Conservation (phyloP, 257 asterid species). For the Penstemon barbatus region DNA sequence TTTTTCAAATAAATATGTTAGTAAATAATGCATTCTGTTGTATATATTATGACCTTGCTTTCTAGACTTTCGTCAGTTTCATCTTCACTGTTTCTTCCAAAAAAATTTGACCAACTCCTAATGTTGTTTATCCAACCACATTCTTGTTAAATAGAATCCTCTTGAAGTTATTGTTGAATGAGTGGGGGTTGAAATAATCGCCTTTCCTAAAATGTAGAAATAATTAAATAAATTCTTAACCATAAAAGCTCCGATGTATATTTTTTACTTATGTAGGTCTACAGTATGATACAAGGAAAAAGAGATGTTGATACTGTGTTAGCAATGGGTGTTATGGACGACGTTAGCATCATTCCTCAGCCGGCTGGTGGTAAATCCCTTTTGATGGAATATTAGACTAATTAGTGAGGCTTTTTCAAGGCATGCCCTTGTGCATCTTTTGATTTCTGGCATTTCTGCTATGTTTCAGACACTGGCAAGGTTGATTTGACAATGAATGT, state of each 20-base stretch:
- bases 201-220: background rate
- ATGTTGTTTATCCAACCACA: background rate
- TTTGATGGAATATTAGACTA: slow-evolving; percentile 26
- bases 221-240: background rate
- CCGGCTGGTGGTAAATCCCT: slow-evolving; percentile 83
- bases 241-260: slow-evolving; percentile 13
- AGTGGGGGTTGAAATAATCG: background rate
- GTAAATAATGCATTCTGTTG: slow-evolving; percentile 6
- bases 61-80: slow-evolving; percentile 1
- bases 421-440: slow-evolving; percentile 15
- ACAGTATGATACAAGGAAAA: slow-evolving; percentile 98
- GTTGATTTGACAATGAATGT: slow-evolving; percentile 90
- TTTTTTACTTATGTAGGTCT: slow-evolving; percentile 55
- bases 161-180: background rate
- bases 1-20: slow-evolving; percentile 9
- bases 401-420: slow-evolving; percentile 25
- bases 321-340: slow-evolving; percentile 97
- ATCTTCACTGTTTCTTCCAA: slow-evolving; percentile 8
- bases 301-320: slow-evolving; percentile 90
- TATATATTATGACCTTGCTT: slow-evolving; percentile 10
- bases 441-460: slow-evolving; percentile 24
- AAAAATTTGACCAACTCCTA: background rate
- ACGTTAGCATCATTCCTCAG: slow-evolving; percentile 94
- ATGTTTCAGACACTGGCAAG: slow-evolving; percentile 69
- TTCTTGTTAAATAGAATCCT: slow-evolving; percentile 11